A percentile compares a stretch with the other conserved stretches of the same genome.
Evolutionary conservation across 2,329 filamentous ascomycete genomes (phyloP).

Genomic region (Whalleya microplaca): DNA sequence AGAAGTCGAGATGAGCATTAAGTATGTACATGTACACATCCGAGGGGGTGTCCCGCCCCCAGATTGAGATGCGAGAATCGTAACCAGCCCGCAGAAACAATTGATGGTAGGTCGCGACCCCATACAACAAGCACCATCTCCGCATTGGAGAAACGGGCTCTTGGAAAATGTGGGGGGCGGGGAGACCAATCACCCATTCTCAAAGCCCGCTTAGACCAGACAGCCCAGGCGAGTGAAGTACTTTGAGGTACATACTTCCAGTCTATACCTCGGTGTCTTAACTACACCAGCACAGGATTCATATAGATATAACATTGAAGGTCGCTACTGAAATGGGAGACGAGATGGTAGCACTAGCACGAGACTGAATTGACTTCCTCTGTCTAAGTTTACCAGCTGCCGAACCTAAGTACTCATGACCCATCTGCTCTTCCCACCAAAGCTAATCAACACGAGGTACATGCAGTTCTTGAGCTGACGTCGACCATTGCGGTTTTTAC

Average conservation of each 20-base stretch:
- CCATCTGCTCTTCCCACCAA: neutral
- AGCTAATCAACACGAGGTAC: neutral
- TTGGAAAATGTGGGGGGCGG: constrained; percentile 33
- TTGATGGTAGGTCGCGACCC: constrained; percentile 17
- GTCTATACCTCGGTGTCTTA: neutral
- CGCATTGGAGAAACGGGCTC: constrained; percentile 43
- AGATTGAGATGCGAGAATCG: constrained; percentile 19
- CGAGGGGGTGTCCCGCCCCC: constrained; percentile 19
- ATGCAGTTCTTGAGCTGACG: neutral
- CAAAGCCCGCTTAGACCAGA: neutral
- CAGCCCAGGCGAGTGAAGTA: neutral
- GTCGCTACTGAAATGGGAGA: neutral
- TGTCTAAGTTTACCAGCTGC: neutral
- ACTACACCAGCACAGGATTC: neutral
- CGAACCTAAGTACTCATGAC: neutral
- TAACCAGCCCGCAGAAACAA: constrained; percentile 6
- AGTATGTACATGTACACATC: constrained; percentile 1
- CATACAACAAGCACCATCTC: constrained; percentile 36
- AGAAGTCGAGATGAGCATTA: too few species aligned
- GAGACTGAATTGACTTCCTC: neutral
- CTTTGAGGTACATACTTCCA: neutral
- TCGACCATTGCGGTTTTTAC: too few species aligned
- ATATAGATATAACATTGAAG: neutral
- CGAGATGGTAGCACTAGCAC: too few species aligned
- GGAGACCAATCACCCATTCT: constrained; percentile 27